phyloP scores from a whole-genome alignment of 192 early-diverging fungal genomes.

The Backusella tarrabulga region DNA sequence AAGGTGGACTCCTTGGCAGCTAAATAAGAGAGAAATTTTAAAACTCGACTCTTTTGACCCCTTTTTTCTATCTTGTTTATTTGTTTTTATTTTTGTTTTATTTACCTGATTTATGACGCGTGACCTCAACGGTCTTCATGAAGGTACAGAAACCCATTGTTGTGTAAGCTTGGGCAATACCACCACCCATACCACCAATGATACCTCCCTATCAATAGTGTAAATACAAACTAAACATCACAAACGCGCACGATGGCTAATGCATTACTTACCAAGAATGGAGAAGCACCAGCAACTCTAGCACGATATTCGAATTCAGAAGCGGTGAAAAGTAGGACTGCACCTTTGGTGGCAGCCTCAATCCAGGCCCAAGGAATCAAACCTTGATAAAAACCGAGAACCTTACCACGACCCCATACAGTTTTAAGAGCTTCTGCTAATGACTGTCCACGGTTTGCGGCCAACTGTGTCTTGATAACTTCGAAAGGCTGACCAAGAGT shows the following conservation, averaged over 20 bases:
- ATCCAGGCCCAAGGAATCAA: slow-evolving; percentile 68
- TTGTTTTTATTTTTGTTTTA: slow-evolving; percentile 9
- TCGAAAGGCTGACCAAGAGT: slow-evolving; percentile 96
- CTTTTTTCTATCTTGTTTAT: background rate
- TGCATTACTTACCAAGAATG: slow-evolving; percentile 44
- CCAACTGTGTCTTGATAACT: slow-evolving; percentile 94
- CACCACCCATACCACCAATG: slow-evolving; percentile 92
- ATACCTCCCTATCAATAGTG: slow-evolving; percentile 66
- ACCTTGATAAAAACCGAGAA: slow-evolving; percentile 95
- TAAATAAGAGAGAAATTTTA: slow-evolving; percentile 23
- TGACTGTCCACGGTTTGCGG: slow-evolving; percentile 86
- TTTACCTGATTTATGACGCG: slow-evolving; percentile 80
- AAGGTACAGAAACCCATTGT: slow-evolving; percentile 99
- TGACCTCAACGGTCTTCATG: slow-evolving; percentile 99
- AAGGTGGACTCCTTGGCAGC: slow-evolving; percentile 71
- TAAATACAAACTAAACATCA: background rate
- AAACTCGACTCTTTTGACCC: background rate
- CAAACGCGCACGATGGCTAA: slow-evolving; percentile 11
- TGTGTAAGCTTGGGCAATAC: slow-evolving; percentile 93
- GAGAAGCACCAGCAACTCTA: slow-evolving; percentile 48
- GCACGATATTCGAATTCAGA: slow-evolving; percentile 58
- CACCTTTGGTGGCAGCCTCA: slow-evolving; percentile 61
- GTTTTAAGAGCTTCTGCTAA: slow-evolving; percentile 69
- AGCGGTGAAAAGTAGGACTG: slow-evolving; percentile 61
- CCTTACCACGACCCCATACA: slow-evolving; percentile 82